A percentile compares a stretch with the other conserved stretches of the same genome.
These are phyloP conservation scores for Phlebiopsis flavidoalba DNA, from an alignment of 768 basidiomycete genomes.

Conservation along the genomic window DNA sequence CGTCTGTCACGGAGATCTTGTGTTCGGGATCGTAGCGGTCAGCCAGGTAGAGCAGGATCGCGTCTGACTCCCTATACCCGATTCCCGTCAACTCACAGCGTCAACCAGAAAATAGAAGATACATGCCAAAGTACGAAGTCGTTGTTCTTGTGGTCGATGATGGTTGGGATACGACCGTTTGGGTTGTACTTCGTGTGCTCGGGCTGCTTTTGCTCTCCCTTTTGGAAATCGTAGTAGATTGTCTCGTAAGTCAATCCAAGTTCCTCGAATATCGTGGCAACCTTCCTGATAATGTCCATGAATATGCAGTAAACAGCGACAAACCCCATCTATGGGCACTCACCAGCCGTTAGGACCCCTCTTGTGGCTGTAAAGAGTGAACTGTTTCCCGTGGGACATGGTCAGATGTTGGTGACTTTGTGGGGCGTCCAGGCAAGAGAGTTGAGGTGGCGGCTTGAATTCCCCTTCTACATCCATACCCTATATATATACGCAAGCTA, in stretches of 20 bases:
- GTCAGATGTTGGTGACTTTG: neutral
- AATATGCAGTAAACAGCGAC: neutral
- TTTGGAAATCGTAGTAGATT: conserved; percentile 22
- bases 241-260: conserved; percentile 24
- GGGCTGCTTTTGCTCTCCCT: conserved; percentile 22
- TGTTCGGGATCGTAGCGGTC: conserved; percentile 40
- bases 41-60: conserved; percentile 39
- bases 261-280: conserved; percentile 21
- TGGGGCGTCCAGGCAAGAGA: neutral
- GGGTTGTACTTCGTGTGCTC: conserved; percentile 24
- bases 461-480: neutral
- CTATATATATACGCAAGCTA: neutral
- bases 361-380: conserved; percentile 20
- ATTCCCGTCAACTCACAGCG: neutral
- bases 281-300: conserved; percentile 15
- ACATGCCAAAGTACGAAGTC: conserved; percentile 27
- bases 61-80: conserved; percentile 28
- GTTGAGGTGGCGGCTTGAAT: neutral
- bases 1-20: conserved; percentile 21
- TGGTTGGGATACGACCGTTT: conserved; percentile 33
- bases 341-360: conserved; percentile 20
- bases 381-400: conserved; percentile 25
- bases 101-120: neutral
- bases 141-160: conserved; percentile 28
- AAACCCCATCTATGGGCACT: neutral